These are phyloP conservation scores for Bipolaris bicolor DNA, from an alignment of 2,329 filamentous ascomycete species.

Conservation along the genomic window DNA sequence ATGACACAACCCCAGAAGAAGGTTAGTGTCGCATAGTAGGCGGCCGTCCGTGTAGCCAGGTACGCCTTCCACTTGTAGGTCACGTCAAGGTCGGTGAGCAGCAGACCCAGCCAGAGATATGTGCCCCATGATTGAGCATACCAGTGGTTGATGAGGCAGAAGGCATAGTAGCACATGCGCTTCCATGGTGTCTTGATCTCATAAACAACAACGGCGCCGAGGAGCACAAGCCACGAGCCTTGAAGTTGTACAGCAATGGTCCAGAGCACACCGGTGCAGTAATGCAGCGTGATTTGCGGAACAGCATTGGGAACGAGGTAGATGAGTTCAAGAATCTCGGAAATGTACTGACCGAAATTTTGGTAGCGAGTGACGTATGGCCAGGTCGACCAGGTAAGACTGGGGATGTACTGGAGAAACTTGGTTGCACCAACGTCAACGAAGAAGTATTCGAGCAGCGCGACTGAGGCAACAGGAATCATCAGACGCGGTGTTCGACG, in stretches of 20 bases:
- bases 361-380: slow-evolving; percentile 51
- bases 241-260: slow-evolving; percentile 58
- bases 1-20: slow-evolving; percentile 40
- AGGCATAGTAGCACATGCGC: slow-evolving; percentile 53
- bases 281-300: slow-evolving; percentile 56
- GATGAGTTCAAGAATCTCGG: slow-evolving; percentile 53
- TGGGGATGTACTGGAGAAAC: slow-evolving; percentile 54
- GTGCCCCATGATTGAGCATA: slow-evolving; percentile 56
- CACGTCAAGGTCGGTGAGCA: slow-evolving; percentile 56
- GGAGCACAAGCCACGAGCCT: slow-evolving; percentile 54
- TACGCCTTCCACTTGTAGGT: slow-evolving; percentile 54
- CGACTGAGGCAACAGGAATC: slow-evolving; percentile 54
- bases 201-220: slow-evolving; percentile 52
- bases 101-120: slow-evolving; percentile 54
- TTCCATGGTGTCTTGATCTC: slow-evolving; percentile 57
- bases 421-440: slow-evolving; percentile 53
- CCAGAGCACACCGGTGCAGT: slow-evolving; percentile 59
- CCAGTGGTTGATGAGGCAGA: slow-evolving; percentile 55
- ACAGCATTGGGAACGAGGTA: slow-evolving; percentile 58
- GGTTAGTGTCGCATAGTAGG: slow-evolving; percentile 49
- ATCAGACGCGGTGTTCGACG: slow-evolving; percentile 54
- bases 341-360: slow-evolving; percentile 54
- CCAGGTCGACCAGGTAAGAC: slow-evolving; percentile 57
- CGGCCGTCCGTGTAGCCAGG: slow-evolving; percentile 42
- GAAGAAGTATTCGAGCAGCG: slow-evolving; percentile 56